These are phyloP conservation scores for Phaeosphaeriaceae sp. DNA, from an alignment of 2,329 filamentous ascomycete species.

Conservation along the genomic window DNA sequence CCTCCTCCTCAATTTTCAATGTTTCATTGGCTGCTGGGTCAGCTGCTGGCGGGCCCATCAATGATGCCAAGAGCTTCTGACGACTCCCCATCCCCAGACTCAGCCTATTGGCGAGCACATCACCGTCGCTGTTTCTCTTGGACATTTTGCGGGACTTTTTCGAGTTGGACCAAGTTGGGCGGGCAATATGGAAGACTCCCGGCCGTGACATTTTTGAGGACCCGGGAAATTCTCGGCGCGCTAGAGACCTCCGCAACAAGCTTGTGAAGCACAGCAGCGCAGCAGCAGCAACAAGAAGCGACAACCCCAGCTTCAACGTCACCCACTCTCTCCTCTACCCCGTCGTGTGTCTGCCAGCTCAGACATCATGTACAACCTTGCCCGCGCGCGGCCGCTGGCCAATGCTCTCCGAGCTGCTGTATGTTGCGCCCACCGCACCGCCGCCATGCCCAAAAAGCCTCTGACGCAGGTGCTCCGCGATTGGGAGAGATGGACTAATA, in stretches of 20 bases:
- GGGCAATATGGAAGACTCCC: conserved; percentile 21
- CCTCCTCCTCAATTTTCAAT: conserved; percentile 54
- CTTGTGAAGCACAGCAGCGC: conserved; percentile 26
- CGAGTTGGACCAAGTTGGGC: conserved; percentile 13
- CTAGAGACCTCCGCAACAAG: conserved; percentile 43
- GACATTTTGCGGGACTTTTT: conserved; percentile 35
- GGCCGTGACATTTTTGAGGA: conserved; percentile 36
- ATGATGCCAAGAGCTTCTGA: conserved; percentile 62
- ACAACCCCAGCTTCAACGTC: conserved; percentile 31
- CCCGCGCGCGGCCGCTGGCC: conserved; percentile 76
- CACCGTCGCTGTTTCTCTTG: conserved; percentile 52
- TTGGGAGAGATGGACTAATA: conserved; percentile 32
- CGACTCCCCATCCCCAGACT: conserved; percentile 62
- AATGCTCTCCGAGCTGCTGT: conserved; percentile 82
- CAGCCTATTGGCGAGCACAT: conserved; percentile 62
- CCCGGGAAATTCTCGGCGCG: conserved; percentile 39
- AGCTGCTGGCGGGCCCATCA: conserved; percentile 58
- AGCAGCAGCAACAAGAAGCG: conserved; percentile 32
- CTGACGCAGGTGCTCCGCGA: conserved; percentile 39
- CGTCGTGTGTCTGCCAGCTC: conserved; percentile 36
- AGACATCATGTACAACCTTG: conserved; percentile 83
- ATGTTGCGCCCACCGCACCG: conserved; percentile 43
- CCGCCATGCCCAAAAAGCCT: conserved; percentile 33
- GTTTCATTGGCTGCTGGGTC: conserved; percentile 48
- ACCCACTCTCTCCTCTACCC: conserved; percentile 18